Evolutionary conservation across 2,329 filamentous ascomycete species (phyloP).

Genomic region (Exophiala spinifera): DNA sequence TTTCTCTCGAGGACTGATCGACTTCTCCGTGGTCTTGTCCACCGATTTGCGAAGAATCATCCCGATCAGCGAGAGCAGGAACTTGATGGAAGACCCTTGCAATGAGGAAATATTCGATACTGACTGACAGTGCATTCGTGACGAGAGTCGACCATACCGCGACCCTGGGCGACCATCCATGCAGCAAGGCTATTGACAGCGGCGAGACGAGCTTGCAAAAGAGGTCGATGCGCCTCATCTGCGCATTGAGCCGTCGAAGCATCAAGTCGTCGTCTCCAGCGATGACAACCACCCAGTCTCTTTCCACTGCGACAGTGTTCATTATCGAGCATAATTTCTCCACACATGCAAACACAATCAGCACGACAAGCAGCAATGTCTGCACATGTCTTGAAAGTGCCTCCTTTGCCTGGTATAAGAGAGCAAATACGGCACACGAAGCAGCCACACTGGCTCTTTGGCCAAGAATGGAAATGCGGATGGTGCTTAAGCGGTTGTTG

Average conservation of each 20-base stretch:
- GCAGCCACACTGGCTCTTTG: slow-evolving; percentile 12
- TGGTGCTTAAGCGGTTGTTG: slow-evolving; percentile 49
- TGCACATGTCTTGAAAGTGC: background rate
- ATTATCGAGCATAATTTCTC: slow-evolving; percentile 66
- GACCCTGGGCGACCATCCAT: slow-evolving; percentile 42
- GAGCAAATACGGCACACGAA: slow-evolving; percentile 16
- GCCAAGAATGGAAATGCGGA: slow-evolving; percentile 50
- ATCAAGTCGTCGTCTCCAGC: slow-evolving; percentile 20
- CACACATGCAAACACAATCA: slow-evolving; percentile 59
- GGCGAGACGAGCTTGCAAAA: slow-evolving; percentile 57
- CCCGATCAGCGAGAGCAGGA: slow-evolving; percentile 2
- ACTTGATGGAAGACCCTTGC: slow-evolving; percentile 31
- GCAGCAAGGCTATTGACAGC: slow-evolving; percentile 49
- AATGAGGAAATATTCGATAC: slow-evolving; percentile 42
- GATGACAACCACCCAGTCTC: slow-evolving; percentile 57
- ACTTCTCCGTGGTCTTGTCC: background rate
- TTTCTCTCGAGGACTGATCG: background rate
- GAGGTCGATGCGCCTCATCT: slow-evolving; percentile 57
- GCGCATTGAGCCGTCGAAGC: slow-evolving; percentile 47
- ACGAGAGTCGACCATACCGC: slow-evolving; percentile 48
- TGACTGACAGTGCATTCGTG: slow-evolving; percentile 43
- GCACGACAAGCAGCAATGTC: slow-evolving; percentile 31
- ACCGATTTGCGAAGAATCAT: background rate
- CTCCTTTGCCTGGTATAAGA: slow-evolving; percentile 4
- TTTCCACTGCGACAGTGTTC: slow-evolving; percentile 67